A percentile compares a stretch with the other conserved stretches of the same genome.
Evolutionary conservation across 306 rosid genomes (phyloP).

Genomic region (Psophocarpus tetragonolobus): DNA sequence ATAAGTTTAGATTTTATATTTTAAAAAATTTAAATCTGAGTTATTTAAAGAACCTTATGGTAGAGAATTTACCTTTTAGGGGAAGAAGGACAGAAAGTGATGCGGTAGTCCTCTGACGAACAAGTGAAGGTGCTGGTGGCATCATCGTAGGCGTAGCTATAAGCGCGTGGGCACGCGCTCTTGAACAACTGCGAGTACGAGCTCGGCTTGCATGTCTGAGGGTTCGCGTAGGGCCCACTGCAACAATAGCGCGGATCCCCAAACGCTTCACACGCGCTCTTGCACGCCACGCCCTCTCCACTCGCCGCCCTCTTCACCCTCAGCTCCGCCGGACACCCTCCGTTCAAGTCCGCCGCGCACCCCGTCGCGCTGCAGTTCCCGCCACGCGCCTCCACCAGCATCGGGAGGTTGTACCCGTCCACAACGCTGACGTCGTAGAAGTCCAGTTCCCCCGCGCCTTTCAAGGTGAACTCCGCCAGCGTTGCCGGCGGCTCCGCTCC

Average conservation of each 20-base stretch:
- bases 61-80: constrained; percentile 48
- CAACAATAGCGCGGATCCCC: constrained; percentile 75
- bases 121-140: constrained; percentile 81
- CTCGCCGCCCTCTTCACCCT: constrained; percentile 27
- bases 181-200: constrained; percentile 59
- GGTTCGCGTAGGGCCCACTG: constrained; percentile 64
- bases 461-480: constrained; percentile 68
- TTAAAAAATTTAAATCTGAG: too few relatives aligned
- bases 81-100: constrained; percentile 59
- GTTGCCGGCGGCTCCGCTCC: constrained; percentile 62
- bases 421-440: constrained; percentile 84
- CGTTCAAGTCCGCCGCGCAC: constrained; percentile 58
- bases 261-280: constrained; percentile 78
- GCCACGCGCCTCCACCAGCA: constrained; percentile 52
- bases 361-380: constrained; percentile 61
- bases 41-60: too few relatives aligned
- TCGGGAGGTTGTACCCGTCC: constrained; percentile 74
- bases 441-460: constrained; percentile 61
- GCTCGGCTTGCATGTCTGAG: constrained; percentile 59
- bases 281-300: constrained; percentile 57
- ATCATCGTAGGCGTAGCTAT: constrained; percentile 83
- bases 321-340: constrained; percentile 64
- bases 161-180: constrained; percentile 69
- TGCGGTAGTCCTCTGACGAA: constrained; percentile 53
- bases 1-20: too few relatives aligned